Evolutionary conservation across 2,329 filamentous ascomycete species (phyloP), one percentile per base, ranked within the genome.

Genomic region (Didymella segeticola): DNA sequence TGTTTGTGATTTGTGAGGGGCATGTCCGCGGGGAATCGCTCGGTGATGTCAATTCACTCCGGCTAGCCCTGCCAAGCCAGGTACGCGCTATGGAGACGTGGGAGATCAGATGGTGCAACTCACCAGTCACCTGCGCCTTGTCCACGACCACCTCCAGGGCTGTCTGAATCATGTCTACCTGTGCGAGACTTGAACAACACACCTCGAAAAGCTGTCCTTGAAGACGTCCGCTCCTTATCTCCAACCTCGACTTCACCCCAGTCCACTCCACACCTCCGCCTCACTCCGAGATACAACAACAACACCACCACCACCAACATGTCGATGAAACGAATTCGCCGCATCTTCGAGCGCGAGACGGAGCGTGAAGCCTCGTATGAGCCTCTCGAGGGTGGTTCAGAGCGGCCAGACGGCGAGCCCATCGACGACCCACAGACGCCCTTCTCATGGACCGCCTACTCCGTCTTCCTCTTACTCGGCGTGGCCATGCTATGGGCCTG

Each of bases 401-500:
- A 74, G 50, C 52, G 55, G 22, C 63, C 62, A 29, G 65, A 75
- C 56, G 72, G 71, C 33, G 70, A 74, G 26, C 63, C 38, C n/a
- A 72, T 72, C 36, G 65, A 71, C 17, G 53, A 63, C 27, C 33
- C 52, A 10, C 59, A 64, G 34, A 58, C 57, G 53, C 47, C 58
- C 29, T 96, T 96, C 78, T 96, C 91, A 58, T 92, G 89, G 86
- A 70, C 90, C 29, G 90, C 96, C 73, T 99, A 98, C 76, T 79
- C 77, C 64, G 88, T 96, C 70, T 98, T 98, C 75, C 80, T 89
- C 50, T 78, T 96, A 43, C 80, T 98, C 22, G 95, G 95, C 43
- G 82, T 96, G 51, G 90, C 93, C 46, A 98, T 98, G 95, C 82
- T 98, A 37, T 98, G 93, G 93, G 92, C 93, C 49, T 98, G 93